Conservation (phyloP, 495 filamentous ascomycete species). For the Penicillium cosmopolitanum region DNA sequence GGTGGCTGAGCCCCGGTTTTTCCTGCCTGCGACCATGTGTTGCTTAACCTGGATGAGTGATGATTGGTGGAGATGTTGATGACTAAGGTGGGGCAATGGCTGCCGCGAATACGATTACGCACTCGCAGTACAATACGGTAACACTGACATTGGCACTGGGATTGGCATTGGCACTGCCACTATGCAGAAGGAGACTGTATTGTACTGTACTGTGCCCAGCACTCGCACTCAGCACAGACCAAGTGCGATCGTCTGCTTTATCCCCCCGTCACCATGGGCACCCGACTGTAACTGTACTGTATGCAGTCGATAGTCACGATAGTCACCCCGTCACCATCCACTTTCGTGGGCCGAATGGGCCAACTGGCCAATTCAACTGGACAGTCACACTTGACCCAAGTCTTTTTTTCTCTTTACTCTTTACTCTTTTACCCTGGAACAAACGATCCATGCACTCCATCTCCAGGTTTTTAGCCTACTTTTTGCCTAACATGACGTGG, state of each 20-base stretch:
- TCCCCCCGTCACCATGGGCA: too few relatives aligned
- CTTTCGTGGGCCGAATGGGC: too few relatives aligned
- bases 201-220: not conserved
- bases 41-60: conserved; percentile 6
- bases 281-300: too few relatives aligned
- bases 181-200: too few relatives aligned
- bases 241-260: too few relatives aligned
- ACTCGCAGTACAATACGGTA: not conserved
- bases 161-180: not conserved
- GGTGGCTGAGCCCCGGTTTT: conserved; percentile 30
- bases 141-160: not conserved
- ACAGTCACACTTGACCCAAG: too few relatives aligned
- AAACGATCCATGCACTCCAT: not conserved
- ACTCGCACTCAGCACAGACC: too few relatives aligned
- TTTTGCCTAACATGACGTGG: conserved; percentile 6
- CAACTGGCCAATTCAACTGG: too few relatives aligned
- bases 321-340: too few relatives aligned
- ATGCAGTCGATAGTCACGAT: too few relatives aligned
- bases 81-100: not conserved
- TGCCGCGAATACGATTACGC: conserved; percentile 11
- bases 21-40: not conserved
- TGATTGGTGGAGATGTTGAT: not conserved
- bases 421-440: not conserved
- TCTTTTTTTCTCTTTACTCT: too few relatives aligned
- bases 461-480: not conserved